These are phyloP conservation scores for Paecilomyces variotii DNA, from an alignment of 2,329 filamentous ascomycete genomes.

Conservation along the genomic window DNA sequence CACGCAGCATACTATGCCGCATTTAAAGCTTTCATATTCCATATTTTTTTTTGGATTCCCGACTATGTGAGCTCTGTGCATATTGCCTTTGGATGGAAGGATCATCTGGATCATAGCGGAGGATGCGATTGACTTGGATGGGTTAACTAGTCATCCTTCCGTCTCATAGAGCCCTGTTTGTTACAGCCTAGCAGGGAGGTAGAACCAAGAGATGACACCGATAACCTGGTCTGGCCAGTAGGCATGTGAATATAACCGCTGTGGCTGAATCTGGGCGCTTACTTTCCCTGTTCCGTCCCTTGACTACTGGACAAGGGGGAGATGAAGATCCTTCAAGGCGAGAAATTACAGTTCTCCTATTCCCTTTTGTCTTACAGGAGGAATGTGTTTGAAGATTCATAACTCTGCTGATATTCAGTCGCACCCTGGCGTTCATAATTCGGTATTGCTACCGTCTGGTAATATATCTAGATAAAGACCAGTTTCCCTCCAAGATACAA, in stretches of 20 bases:
- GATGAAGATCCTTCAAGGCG: background rate
- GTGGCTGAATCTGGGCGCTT: background rate
- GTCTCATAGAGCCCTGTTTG: too few relatives aligned
- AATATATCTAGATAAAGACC: background rate
- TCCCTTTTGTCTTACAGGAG: background rate
- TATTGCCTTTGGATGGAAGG: too few relatives aligned
- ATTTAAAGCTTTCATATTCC: too few relatives aligned
- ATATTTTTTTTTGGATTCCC: too few relatives aligned
- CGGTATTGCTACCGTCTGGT: background rate
- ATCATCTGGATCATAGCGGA: too few relatives aligned
- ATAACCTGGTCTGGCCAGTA: background rate
- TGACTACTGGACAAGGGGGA: background rate
- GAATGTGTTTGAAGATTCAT: background rate
- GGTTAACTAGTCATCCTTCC: too few relatives aligned
- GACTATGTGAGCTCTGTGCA: too few relatives aligned
- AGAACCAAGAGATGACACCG: too few relatives aligned
- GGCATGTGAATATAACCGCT: background rate
- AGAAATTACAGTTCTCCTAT: background rate
- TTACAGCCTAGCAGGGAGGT: too few relatives aligned
- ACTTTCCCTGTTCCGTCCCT: background rate
- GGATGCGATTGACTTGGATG: too few relatives aligned
- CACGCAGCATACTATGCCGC: too few relatives aligned
- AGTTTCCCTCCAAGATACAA: background rate
- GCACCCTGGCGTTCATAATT: background rate
- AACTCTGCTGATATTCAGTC: background rate